Conservation (phyloP, 106 monocot genomes). For the Agapanthus africanus region DNA sequence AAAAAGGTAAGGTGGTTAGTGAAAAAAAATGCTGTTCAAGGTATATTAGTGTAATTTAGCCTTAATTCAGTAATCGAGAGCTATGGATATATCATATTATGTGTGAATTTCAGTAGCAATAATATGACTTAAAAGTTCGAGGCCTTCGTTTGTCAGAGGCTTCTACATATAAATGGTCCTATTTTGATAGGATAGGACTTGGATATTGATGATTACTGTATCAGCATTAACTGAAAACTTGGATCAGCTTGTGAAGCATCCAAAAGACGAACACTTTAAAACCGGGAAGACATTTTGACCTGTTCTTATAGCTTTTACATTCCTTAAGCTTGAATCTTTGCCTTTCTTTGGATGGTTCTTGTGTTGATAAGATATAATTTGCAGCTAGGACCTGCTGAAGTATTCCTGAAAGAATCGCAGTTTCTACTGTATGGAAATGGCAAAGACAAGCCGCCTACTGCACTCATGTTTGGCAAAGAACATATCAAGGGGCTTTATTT, state of each 20-base stretch:
- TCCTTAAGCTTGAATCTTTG: neutral
- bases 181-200: neutral
- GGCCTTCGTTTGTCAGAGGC: too few relatives aligned
- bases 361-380: conserved; percentile 3
- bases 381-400: conserved; percentile 74
- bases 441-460: conserved; percentile 69
- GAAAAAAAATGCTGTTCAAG: too few relatives aligned
- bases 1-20: too few relatives aligned
- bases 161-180: neutral
- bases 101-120: too few relatives aligned
- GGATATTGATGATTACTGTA: neutral
- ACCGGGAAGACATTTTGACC: neutral
- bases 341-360: neutral
- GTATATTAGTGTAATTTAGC: too few relatives aligned
- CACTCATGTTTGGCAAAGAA: conserved; percentile 66
- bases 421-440: conserved; percentile 78
- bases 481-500: conserved; percentile 83
- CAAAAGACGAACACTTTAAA: neutral
- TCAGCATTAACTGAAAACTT: neutral
- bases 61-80: too few relatives aligned
- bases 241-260: neutral
- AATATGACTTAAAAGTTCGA: too few relatives aligned
- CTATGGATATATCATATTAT: too few relatives aligned
- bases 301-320: neutral
- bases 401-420: conserved; percentile 78